Evolutionary conservation across 495 filamentous ascomycete genomes (phyloP).

Genomic region (Niebla homalea): DNA sequence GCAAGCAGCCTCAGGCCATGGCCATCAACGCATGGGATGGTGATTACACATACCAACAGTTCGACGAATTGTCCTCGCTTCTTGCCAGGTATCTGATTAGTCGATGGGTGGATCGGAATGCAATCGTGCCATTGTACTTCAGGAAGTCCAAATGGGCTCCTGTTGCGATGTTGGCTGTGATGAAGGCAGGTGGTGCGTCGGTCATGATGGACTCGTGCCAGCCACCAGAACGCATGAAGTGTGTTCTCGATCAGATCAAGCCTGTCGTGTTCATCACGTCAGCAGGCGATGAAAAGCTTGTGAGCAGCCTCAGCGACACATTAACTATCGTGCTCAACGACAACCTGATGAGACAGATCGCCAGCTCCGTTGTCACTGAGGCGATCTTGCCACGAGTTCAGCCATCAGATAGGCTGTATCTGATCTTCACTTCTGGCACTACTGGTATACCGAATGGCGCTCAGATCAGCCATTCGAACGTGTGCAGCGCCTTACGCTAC

Average conservation of each 20-base stretch:
- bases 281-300: too few relatives aligned
- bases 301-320: too few relatives aligned
- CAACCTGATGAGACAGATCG: too few relatives aligned
- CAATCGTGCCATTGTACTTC: conserved; percentile 30
- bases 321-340: too few relatives aligned
- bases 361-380: background rate
- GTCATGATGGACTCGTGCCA: conserved; percentile 32
- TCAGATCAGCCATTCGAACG: conserved; percentile 14
- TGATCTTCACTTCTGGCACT: conserved; percentile 18
- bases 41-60: conserved; percentile 30
- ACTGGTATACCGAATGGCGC: conserved; percentile 18
- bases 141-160: conserved; percentile 30
- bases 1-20: conserved; percentile 9
- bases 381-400: too few relatives aligned
- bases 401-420: too few relatives aligned
- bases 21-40: conserved; percentile 32
- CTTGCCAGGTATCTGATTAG: conserved; percentile 23
- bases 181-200: conserved; percentile 36
- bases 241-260: conserved; percentile 30
- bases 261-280: conserved; percentile 27
- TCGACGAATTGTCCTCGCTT: conserved; percentile 25
- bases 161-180: conserved; percentile 27
- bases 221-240: conserved; percentile 30
- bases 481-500: background rate
- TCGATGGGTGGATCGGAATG: conserved; percentile 24